Conservation (phyloP, 2,329 filamentous ascomycete genomes). For the Sclerotinia minor region DNA sequence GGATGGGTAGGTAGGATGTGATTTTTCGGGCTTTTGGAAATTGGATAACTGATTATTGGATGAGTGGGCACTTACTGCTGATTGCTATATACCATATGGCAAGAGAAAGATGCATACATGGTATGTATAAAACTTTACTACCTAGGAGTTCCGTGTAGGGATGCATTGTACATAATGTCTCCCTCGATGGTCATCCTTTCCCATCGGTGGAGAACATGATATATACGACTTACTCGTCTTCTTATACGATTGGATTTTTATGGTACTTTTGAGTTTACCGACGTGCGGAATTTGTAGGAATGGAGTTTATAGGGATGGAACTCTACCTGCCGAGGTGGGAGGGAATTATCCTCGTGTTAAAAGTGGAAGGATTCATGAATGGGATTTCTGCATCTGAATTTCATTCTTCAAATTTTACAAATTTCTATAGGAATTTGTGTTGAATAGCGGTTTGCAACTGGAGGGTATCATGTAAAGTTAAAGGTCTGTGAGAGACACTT, state of each 20-base stretch:
- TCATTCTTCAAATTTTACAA: too few relatives aligned
- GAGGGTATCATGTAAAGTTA: neutral
- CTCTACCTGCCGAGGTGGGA: neutral
- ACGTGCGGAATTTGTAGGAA: neutral
- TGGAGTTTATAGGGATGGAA: neutral
- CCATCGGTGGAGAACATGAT: neutral
- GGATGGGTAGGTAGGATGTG: neutral
- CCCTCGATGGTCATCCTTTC: neutral
- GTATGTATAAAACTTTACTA: too few relatives aligned
- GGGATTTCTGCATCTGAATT: neutral
- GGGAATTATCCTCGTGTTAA: neutral
- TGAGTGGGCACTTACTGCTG: too few relatives aligned
- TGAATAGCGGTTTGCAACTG: neutral
- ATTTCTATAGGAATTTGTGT: neutral
- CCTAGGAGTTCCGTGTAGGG: too few relatives aligned
- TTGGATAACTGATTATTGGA: too few relatives aligned
- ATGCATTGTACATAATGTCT: too few relatives aligned
- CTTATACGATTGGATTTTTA: neutral
- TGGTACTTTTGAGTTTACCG: neutral
- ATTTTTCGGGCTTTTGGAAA: too few relatives aligned
- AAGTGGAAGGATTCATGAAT: neutral
- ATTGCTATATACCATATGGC: too few relatives aligned
- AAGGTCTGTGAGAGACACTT: too few relatives aligned
- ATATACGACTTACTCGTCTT: neutral
- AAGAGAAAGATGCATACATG: too few relatives aligned